Conservation (phyloP, 805 yeast species). For the Lipomyces orientalis region DNA sequence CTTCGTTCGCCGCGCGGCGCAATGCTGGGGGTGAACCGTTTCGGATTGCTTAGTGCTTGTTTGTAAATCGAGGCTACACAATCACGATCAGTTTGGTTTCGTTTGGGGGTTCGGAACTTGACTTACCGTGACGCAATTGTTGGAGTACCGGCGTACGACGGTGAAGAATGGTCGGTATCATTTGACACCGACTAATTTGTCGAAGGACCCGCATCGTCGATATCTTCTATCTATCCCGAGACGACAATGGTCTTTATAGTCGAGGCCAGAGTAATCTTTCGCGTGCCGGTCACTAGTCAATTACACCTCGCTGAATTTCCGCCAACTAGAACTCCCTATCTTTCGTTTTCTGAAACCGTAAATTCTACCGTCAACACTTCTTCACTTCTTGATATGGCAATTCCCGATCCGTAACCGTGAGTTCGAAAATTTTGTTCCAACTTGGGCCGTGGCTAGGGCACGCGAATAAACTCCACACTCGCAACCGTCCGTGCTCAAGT, state of each 20-base stretch:
- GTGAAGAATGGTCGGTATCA: background rate
- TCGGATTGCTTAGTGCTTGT: background rate
- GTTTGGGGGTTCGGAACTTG: background rate
- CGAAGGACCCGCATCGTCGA: background rate
- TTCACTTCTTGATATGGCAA: too few species aligned
- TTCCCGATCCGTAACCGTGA: too few species aligned
- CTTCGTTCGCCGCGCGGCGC: conserved; percentile 4
- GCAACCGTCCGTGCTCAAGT: too few species aligned
- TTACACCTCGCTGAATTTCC: too few species aligned
- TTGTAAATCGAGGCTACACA: background rate
- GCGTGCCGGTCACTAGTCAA: too few species aligned
- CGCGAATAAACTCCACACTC: too few species aligned
- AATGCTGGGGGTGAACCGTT: background rate
- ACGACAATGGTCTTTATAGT: background rate
- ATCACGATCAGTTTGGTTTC: background rate
- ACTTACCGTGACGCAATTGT: background rate
- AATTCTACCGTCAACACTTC: too few species aligned
- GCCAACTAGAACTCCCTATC: too few species aligned
- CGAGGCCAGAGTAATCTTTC: too few species aligned
- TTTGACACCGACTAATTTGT: conserved; percentile 1
- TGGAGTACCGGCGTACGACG: background rate
- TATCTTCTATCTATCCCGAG: background rate
- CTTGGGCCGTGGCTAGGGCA: too few species aligned
- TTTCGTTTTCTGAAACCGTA: too few species aligned
- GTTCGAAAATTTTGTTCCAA: too few species aligned